A percentile compares a stretch with the other conserved stretches of the same genome.
Evolutionary conservation across 2,329 filamentous ascomycete species (phyloP).

Genomic region (Clonostachys chloroleuca): DNA sequence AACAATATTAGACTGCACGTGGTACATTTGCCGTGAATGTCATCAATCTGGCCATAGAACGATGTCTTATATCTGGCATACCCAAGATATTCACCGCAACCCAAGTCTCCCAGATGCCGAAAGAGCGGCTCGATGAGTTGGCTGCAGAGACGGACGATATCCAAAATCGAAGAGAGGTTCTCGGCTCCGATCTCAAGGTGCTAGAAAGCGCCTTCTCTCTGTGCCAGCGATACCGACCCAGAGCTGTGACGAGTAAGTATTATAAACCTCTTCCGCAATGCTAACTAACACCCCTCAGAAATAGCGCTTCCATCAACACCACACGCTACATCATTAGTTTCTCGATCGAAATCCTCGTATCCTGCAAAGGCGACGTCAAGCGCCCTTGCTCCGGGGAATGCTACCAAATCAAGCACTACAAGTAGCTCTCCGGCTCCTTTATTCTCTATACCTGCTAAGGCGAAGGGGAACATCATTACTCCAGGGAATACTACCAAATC

Average conservation of each 20-base stretch:
- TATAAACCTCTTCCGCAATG: no score
- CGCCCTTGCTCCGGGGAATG: no score
- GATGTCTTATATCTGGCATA: constrained; percentile 36
- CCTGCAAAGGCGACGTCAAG: no score
- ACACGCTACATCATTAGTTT: no score
- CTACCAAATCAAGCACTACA: no score
- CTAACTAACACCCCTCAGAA: no score
- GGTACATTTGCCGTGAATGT: constrained; percentile 42
- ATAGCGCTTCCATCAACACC: no score
- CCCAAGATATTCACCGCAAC: constrained; percentile 32
- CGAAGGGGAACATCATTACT: no score
- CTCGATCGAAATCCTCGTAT: no score
- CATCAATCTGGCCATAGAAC: constrained; percentile 40
- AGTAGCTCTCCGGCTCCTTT: no score
- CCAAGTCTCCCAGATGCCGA: constrained; percentile 24
- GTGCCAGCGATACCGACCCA: constrained; percentile 10
- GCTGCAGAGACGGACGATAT: constrained; percentile 22
- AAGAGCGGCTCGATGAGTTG: constrained; percentile 17
- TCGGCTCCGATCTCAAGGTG: constrained; percentile 4
- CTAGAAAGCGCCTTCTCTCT: constrained; percentile 9
- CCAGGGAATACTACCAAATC: no score
- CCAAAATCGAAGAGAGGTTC: background rate
- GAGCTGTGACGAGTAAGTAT: background rate
- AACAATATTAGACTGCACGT: constrained; percentile 26
- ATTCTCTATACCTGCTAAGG: no score